These are phyloP conservation scores for Cyberlindnera subsufficiens DNA, from an alignment of 805 yeast species.

Conservation along the genomic window DNA sequence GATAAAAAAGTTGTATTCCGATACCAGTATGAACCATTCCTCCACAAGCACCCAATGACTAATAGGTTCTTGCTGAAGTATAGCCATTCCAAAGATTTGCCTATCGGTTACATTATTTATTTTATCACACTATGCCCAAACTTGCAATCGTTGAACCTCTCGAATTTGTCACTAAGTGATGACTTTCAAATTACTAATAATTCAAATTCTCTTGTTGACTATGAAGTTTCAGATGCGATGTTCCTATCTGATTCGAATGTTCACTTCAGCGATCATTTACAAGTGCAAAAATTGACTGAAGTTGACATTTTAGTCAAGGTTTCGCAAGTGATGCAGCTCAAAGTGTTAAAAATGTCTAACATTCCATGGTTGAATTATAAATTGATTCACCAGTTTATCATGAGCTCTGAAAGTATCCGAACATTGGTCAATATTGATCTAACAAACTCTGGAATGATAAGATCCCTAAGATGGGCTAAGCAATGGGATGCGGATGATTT, in stretches of 20 bases:
- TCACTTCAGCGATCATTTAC: conserved; percentile 15
- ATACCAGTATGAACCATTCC: conserved; percentile 21
- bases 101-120: conserved; percentile 71
- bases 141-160: conserved; percentile 49
- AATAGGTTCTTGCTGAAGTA: conserved; percentile 58
- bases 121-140: conserved; percentile 63
- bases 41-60: conserved; percentile 51
- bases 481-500: conserved; percentile 9
- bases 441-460: conserved; percentile 44
- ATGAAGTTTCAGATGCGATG: not conserved
- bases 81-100: conserved; percentile 67
- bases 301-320: conserved; percentile 22
- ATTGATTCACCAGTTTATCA: conserved; percentile 26
- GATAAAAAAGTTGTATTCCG: too few species aligned
- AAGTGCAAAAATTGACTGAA: conserved; percentile 16
- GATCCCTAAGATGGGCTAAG: conserved; percentile 40
- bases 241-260: conserved; percentile 20
- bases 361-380: conserved; percentile 43
- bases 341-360: conserved; percentile 29
- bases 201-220: conserved; percentile 16
- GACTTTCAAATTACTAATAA: conserved; percentile 50
- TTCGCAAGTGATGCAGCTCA: conserved; percentile 31
- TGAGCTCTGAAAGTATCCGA: conserved; percentile 15
- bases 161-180: conserved; percentile 52
- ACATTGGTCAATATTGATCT: conserved; percentile 30